phyloP scores from a whole-genome alignment of 441 rosid genomes.

The Euphorbia celastroides region DNA sequence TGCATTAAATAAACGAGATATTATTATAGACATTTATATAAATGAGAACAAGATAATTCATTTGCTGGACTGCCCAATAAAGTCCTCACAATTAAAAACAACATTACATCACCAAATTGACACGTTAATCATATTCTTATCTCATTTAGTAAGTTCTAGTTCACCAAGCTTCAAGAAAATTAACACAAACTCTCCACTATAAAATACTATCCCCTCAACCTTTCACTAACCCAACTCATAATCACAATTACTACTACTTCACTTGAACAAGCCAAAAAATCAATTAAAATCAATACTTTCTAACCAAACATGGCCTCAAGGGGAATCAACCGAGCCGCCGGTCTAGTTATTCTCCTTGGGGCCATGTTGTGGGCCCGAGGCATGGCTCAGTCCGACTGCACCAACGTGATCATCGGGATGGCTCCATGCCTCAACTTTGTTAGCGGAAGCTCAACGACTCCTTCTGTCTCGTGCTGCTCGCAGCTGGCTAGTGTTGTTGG shows the following conservation, averaged over 20 bases:
- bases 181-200: slow-evolving; percentile 5
- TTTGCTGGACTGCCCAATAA: too few species aligned
- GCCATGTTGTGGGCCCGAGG: slow-evolving; percentile 30
- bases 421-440: slow-evolving; percentile 49
- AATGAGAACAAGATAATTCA: too few species aligned
- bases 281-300: neutral
- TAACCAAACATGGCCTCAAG: slow-evolving; percentile 21
- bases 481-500: slow-evolving; percentile 38
- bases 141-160: slow-evolving; percentile 17
- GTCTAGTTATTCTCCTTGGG: slow-evolving; percentile 21
- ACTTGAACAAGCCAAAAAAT: neutral
- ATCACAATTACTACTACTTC: neutral
- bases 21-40: too few species aligned
- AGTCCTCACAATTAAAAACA: neutral
- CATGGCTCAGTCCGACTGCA: slow-evolving; percentile 48
- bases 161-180: slow-evolving; percentile 22
- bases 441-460: slow-evolving; percentile 45
- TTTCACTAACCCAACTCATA: too few species aligned
- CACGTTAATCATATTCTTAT: too few species aligned
- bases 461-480: slow-evolving; percentile 53
- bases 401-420: slow-evolving; percentile 36
- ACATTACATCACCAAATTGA: slow-evolving; percentile 1
- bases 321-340: slow-evolving; percentile 11
- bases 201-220: slow-evolving; percentile 8
- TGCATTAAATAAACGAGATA: too few species aligned